Conservation (phyloP, 495 filamentous ascomycete genomes). For the Xylaria longipes region DNA sequence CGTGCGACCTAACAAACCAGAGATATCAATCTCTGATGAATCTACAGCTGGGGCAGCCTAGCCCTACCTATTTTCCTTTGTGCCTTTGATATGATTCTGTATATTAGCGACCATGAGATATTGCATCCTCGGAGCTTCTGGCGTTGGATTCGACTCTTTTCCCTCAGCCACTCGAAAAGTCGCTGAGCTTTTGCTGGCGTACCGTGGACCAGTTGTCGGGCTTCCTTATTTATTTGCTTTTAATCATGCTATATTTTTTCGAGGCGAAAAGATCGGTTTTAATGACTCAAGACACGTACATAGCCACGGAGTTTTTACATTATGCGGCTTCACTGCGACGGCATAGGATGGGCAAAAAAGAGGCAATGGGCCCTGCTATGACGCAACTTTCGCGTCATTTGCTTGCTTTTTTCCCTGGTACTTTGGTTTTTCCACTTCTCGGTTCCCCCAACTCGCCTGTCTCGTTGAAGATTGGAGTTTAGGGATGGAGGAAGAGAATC, state of each 20-base stretch:
- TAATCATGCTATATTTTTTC: slow-evolving; percentile 28
- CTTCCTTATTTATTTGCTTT: slow-evolving; percentile 25
- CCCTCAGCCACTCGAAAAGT: slow-evolving; percentile 14
- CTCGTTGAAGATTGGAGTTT: neutral
- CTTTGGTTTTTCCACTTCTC: neutral
- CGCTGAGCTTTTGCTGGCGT: slow-evolving; percentile 10
- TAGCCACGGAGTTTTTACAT: slow-evolving; percentile 33
- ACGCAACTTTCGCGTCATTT: neutral
- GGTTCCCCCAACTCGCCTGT: neutral
- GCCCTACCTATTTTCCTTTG: slow-evolving; percentile 39
- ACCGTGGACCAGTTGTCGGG: slow-evolving; percentile 17
- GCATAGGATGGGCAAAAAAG: slow-evolving; percentile 40
- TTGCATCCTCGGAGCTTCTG: slow-evolving; percentile 41
- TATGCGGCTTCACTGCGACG: slow-evolving; percentile 34
- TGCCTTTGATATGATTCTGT: slow-evolving; percentile 38
- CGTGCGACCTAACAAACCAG: slow-evolving; percentile 42
- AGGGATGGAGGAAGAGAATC: neutral
- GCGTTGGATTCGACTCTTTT: slow-evolving; percentile 40
- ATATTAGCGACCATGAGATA: slow-evolving; percentile 42
- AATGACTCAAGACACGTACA: slow-evolving; percentile 33
- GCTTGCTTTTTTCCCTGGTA: slow-evolving; percentile 12
- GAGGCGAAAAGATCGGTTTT: slow-evolving; percentile 31
- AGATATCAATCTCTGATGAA: slow-evolving; percentile 31
- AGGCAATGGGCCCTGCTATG: neutral
- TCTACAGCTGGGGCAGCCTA: slow-evolving; percentile 35